Evolutionary conservation across 73 alveolate species (phyloP), one percentile per base, ranked within the genome.

Genomic region (Tetrahymena malaccensis): DNA sequence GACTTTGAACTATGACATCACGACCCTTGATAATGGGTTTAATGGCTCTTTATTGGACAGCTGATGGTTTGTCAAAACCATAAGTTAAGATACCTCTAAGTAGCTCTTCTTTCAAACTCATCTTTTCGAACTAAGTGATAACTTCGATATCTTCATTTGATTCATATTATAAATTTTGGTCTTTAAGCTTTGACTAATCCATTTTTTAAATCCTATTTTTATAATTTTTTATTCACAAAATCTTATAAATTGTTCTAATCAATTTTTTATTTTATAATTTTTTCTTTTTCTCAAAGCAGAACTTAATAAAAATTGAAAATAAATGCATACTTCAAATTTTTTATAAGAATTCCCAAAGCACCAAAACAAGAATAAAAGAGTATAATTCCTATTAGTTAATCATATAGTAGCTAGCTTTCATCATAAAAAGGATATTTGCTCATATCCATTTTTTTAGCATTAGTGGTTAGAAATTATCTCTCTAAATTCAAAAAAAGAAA

Each of bases 11-110:
- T 22, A 98, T 98, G 34, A 98, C 99, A 95, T 98, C 99, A 34
- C 99, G 97, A 55, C 99, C 99, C 95, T 96, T 94, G n/a, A 95
- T 96, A 19, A 98, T 97, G 3, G 99, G 99, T 33, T 98, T 96
- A 94, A 99, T 99, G 44, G 99, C 99, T 94, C 99, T 98, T 96
- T 98, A 98, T 97, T 99, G 99, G 11, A 99, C 99, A 43, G 99
- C 99, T 34, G 99, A 97, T 22, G 99, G 99, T 97, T 99, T 99
- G 97, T 98, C 99, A 95, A 99, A 99, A 22, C 99, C 99, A 96
- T 98, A 99, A 16, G 99, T 98, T 96, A 98, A 98, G 94, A 99
- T 96, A 96, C 99, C 99, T 98, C 99, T 99, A 94, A 99, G 96
- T 56, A 98, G 97, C 94, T 97, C 99, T 95, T 99, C 99, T 94